Conservation (phyloP, 2,329 filamentous ascomycete genomes). For the Xylariaceae sp. region DNA sequence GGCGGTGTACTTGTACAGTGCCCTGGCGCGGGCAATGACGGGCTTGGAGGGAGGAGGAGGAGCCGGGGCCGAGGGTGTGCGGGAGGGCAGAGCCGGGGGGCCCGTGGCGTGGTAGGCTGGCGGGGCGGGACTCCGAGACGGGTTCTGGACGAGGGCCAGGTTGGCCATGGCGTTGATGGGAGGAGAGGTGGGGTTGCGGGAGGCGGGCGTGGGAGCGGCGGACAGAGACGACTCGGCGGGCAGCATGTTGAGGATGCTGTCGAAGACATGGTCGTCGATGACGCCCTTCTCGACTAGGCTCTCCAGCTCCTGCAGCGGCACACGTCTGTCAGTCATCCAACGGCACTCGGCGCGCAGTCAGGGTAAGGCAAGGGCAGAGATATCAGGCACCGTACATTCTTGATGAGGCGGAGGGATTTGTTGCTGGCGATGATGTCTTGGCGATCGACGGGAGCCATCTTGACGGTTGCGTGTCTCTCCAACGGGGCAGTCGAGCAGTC, state of each 20-base stretch:
- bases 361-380: neutral
- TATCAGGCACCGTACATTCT: slow-evolving; percentile 58
- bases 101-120: slow-evolving; percentile 51
- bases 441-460: slow-evolving; percentile 48
- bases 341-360: neutral
- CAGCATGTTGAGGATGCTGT: slow-evolving; percentile 69
- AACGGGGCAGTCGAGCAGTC: too few relatives aligned
- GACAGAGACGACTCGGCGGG: slow-evolving; percentile 65
- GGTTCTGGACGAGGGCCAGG: slow-evolving; percentile 34
- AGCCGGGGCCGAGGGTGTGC: slow-evolving; percentile 35
- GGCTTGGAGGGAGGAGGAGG: slow-evolving; percentile 46
- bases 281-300: slow-evolving; percentile 78
- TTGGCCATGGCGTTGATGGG: slow-evolving; percentile 38
- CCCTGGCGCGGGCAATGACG: slow-evolving; percentile 69
- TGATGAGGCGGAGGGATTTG: slow-evolving; percentile 81
- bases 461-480: slow-evolving; percentile 10
- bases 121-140: slow-evolving; percentile 38
- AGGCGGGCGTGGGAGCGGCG: slow-evolving; percentile 41
- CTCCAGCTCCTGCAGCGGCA: slow-evolving; percentile 72
- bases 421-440: slow-evolving; percentile 67
- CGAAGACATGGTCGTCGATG: slow-evolving; percentile 71
- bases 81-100: slow-evolving; percentile 27
- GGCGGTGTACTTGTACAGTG: slow-evolving; percentile 78
- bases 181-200: slow-evolving; percentile 26
- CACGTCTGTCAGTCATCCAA: neutral